Evolutionary conservation across 2,329 filamentous ascomycete genomes (phyloP), one percentile per base, ranked within the genome.

Genomic region (Aureobasidium sp.): DNA sequence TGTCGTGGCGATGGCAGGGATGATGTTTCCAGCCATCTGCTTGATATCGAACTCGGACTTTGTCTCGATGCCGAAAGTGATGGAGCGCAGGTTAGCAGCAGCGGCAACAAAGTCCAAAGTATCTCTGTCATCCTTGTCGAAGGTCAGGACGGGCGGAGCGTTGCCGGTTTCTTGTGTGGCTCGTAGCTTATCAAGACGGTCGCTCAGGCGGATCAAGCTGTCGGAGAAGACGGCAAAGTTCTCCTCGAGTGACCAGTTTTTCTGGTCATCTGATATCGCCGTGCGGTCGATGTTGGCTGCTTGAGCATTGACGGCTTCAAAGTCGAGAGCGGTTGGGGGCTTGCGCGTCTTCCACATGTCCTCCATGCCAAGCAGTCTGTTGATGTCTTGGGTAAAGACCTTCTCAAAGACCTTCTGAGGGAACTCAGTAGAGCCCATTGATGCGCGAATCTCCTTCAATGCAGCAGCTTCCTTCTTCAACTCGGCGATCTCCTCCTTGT

Each of bases 1-100:
- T 0, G 93, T 97, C 0, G 93, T 98, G 4, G 93, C 93, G 65
- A 98, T 98, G 2, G 93, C 93, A 1, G 93, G 93, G 57, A 98
- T 98, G 63, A 98, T 98, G 67, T 98, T 98, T 51, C 93, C 93
- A 3, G 93, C 93, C 91, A 97, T 98, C 71, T 98, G 80, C 73
- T 98, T 98, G 63, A 93, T 90, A 65, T 97, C 90, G 64, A 97
- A 98, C 55, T 94, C 89, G 19, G 90, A 95, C 67, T 89, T 91
- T 4, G 76, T 73, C 51, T 91, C 86, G 55, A 98, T 95, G 53
- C 84, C 86, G 65, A 98, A 98, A n/a, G 95, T 78, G 21, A 81
- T 76, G 1, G 91, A 93, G 39, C 93, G 82, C 21, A 98, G 80
- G 63, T 98, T 98, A 25, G 91, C 89, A 60, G 86, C 88, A 0